A percentile compares a stretch with the other conserved stretches of the same genome.
Conservation (phyloP, 2,329 filamentous ascomycete species). For the Leptographium lundbergii region DNA sequence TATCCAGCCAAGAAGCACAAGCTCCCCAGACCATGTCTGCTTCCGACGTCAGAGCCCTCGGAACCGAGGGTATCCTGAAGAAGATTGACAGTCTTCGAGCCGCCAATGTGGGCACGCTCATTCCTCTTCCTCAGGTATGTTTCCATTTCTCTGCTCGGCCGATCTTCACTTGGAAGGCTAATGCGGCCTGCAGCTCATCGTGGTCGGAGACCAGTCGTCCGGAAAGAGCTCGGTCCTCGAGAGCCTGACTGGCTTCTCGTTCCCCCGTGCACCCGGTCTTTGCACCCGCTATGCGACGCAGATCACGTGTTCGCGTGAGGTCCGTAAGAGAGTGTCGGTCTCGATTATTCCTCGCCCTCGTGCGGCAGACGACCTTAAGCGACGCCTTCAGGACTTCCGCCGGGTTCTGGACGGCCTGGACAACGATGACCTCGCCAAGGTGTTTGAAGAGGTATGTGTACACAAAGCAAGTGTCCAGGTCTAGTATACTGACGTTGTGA, state of each 20-base stretch:
- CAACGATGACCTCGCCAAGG: conserved; percentile 18
- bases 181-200: conserved; percentile 42
- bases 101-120: conserved; percentile 14
- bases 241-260: conserved; percentile 24
- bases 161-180: not conserved
- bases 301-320: conserved; percentile 17
- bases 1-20: too few species aligned
- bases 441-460: conserved; percentile 26
- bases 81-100: conserved; percentile 18
- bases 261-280: conserved; percentile 12
- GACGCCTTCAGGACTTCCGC: conserved; percentile 15
- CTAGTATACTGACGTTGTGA: not conserved
- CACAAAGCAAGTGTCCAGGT: too few species aligned
- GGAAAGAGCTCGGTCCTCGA: conserved; percentile 65
- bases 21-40: not conserved
- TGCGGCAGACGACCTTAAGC: conserved; percentile 9
- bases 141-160: not conserved
- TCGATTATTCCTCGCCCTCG: conserved; percentile 16
- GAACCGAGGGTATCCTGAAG: conserved; percentile 13
- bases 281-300: conserved; percentile 18
- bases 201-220: conserved; percentile 62
- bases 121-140: conserved; percentile 15
- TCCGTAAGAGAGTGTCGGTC: conserved; percentile 13
- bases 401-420: conserved; percentile 15
- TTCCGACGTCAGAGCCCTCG: conserved; percentile 4